A percentile compares a stretch with the other conserved stretches of the same genome.
Evolutionary conservation across 441 rosid species (phyloP).

Genomic region (Cnidoscolus chayamansa): DNA sequence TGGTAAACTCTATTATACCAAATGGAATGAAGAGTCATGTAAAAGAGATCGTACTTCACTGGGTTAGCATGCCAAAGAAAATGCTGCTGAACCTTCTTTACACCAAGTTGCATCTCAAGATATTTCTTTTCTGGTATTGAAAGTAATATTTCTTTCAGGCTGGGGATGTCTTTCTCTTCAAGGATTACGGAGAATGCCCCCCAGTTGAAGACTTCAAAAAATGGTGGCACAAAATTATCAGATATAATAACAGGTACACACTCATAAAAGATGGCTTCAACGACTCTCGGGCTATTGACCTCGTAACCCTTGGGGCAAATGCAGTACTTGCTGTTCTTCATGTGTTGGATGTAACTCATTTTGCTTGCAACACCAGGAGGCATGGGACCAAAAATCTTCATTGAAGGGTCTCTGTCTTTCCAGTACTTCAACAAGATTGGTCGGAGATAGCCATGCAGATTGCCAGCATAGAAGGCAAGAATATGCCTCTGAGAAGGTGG

Average conservation of each 20-base stretch:
- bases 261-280: slow-evolving; percentile 79
- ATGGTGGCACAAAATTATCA: slow-evolving; percentile 81
- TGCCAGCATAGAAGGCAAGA: slow-evolving; percentile 88
- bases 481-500: slow-evolving; percentile 59
- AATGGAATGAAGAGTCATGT: slow-evolving; percentile 88
- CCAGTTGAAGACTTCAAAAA: slow-evolving; percentile 85
- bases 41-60: slow-evolving; percentile 71
- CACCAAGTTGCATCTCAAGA: slow-evolving; percentile 62
- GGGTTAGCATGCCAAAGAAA: slow-evolving; percentile 86
- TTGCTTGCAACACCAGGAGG: slow-evolving; percentile 89
- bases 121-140: slow-evolving; percentile 66
- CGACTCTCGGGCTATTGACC: slow-evolving; percentile 87
- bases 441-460: slow-evolving; percentile 74
- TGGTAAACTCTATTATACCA: slow-evolving; percentile 87
- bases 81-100: slow-evolving; percentile 68
- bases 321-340: slow-evolving; percentile 91
- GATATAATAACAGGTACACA: slow-evolving; percentile 87
- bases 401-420: slow-evolving; percentile 76
- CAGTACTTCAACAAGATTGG: slow-evolving; percentile 62
- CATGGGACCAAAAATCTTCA: slow-evolving; percentile 78
- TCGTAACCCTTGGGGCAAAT: slow-evolving; percentile 86
- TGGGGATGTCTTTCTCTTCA: slow-evolving; percentile 77
- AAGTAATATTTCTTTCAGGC: slow-evolving; percentile 53
- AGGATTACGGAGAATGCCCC: slow-evolving; percentile 58
- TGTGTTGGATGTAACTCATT: slow-evolving; percentile 77